Evolutionary conservation across 2,329 filamentous ascomycete species (phyloP), one percentile per base, ranked within the genome.

Genomic region (Botrytis medusae): DNA sequence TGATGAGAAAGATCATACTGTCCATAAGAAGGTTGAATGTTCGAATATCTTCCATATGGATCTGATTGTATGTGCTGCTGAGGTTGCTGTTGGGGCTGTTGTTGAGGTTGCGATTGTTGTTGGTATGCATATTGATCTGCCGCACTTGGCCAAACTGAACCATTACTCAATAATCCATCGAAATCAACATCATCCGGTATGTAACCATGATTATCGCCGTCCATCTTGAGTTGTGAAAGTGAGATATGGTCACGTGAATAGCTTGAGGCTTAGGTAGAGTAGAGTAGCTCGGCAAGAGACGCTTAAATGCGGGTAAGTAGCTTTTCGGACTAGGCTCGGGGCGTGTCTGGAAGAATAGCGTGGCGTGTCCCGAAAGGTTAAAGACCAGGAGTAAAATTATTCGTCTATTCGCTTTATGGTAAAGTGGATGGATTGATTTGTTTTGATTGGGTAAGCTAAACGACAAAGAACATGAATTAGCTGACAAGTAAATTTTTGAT

Each of bases 161-260:
- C 14, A 74, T 74, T 74, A 62, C 76, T 73, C 54, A 80, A 75
- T 59, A 80, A 44, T 44, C 80, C 79, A 75, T 81, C 78, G 62
- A 77, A 79, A 29, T 70, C 69, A 60, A 78, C 72, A 69, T 80
- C 78, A 25, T 78, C 78, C 7, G 74, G 74, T 40, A 80, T 74
- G 72, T 76, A 79, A 14, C 75, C 76, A 73, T 79, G 75, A 74
- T 76, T 76, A 72, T 79, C 77, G 25, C 74, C 77, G 46, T 81
- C 80, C 80, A 81, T 81, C 51, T 44, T 69, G n/a, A 22, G 62
- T 16, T 10, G 64, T 25, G 37, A 44, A 54, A 69, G 16, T 29
- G n/a, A 67, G 32, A 42, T 14, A 4, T 40, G 37, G 40, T 70
- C 68, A 70, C 62, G 70, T 65, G 70, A 42, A 14, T 6, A 14